Percentiles rank a stretch among this genome's conserved stretches.
Conservation (phyloP, 768 basidiomycete species). For the Dacryopinax primogenitus region DNA sequence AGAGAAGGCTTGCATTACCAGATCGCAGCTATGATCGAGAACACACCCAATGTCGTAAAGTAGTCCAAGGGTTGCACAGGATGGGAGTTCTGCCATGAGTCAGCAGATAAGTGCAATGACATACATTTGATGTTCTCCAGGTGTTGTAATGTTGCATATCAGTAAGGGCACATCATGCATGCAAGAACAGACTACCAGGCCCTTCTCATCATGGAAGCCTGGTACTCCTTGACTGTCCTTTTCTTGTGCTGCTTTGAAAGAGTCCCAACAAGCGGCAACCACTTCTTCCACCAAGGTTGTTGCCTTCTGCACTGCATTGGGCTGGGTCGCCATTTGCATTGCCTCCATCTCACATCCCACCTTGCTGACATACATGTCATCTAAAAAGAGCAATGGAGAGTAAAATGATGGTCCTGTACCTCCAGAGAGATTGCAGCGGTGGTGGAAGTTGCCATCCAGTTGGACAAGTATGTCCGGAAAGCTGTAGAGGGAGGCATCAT, state of each 20-base stretch:
- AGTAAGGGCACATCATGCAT: slow-evolving; percentile 11
- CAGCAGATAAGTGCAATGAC: slow-evolving; percentile 8
- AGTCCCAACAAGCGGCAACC: slow-evolving; percentile 12
- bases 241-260: slow-evolving; percentile 14
- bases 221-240: slow-evolving; percentile 6
- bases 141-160: slow-evolving; percentile 11
- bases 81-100: slow-evolving; percentile 10
- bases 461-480: not conserved
- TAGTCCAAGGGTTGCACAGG: slow-evolving; percentile 25
- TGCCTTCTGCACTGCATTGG: too few relatives aligned
- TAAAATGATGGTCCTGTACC: not conserved
- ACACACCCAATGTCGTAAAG: slow-evolving; percentile 30
- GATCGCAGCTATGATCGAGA: slow-evolving; percentile 23
- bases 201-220: slow-evolving; percentile 12
- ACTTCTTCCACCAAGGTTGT: slow-evolving; percentile 7
- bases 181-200: slow-evolving; percentile 13
- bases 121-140: slow-evolving; percentile 14
- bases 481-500: not conserved
- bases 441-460: slow-evolving; percentile 10
- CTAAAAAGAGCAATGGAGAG: not conserved
- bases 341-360: slow-evolving; percentile 2
- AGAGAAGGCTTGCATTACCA: not conserved
- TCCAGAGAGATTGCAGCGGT: slow-evolving; percentile 2
- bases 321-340: not conserved
- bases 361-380: not conserved